Percentiles rank a stretch among this genome's conserved stretches.
These are phyloP conservation scores for Borealophlyctis nickersoniae DNA, from an alignment of 192 early-diverging fungal genomes.

Conservation along the genomic window DNA sequence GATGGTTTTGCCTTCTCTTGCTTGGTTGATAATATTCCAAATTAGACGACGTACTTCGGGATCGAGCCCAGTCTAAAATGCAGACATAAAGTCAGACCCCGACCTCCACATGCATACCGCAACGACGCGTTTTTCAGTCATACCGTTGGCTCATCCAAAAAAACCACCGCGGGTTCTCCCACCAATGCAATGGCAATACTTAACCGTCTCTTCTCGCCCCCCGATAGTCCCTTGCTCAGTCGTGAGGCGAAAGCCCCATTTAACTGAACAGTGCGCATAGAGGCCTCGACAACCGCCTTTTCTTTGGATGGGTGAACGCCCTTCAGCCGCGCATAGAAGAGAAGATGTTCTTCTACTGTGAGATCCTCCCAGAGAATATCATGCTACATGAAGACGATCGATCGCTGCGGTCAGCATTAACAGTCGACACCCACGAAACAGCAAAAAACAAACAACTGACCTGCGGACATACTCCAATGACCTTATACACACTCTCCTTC, in stretches of 20 bases:
- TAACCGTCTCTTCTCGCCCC: conserved; percentile 74
- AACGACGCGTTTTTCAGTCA: neutral
- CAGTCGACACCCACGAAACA: neutral
- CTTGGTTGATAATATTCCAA: conserved; percentile 65
- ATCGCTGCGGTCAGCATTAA: too few relatives aligned
- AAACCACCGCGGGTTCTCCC: conserved; percentile 65
- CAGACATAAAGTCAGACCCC: neutral
- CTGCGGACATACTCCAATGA: conserved; percentile 74
- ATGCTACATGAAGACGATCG: too few relatives aligned
- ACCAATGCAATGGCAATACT: conserved; percentile 73
- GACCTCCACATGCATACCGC: neutral
- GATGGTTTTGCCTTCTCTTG: conserved; percentile 59
- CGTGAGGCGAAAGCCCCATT: conserved; percentile 50
- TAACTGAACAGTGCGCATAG: conserved; percentile 52
- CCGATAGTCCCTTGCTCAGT: conserved; percentile 59
- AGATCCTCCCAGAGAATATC: conserved; percentile 75
- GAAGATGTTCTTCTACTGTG: conserved; percentile 66
- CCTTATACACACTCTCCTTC: conserved; percentile 51
- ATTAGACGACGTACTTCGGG: conserved; percentile 70
- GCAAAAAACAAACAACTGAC: conserved; percentile 7
- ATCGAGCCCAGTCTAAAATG: conserved; percentile 61
- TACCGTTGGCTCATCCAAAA: conserved; percentile 76
- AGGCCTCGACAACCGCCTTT: conserved; percentile 35
- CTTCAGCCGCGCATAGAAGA: conserved; percentile 71
- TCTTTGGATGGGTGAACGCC: conserved; percentile 52